phyloP scores from a whole-genome alignment of 352 stramenopile genomes.

The Phytophthora fragariae region DNA sequence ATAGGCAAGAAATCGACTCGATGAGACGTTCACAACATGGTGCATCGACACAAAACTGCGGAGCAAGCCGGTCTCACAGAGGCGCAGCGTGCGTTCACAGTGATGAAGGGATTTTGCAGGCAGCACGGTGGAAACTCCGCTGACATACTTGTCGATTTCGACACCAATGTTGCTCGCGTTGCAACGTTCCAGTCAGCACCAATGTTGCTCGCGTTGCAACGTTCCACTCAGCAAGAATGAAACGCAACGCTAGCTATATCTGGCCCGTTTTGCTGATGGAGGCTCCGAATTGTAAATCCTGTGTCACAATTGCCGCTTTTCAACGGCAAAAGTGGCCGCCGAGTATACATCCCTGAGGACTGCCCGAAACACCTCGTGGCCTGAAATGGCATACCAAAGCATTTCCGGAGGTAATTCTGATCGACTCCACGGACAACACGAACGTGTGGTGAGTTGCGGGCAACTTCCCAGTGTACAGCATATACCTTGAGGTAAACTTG shows the following conservation, averaged over 20 bases:
- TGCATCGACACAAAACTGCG: neutral
- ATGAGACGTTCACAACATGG: slow-evolving; percentile 21
- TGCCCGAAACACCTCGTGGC: too few relatives aligned
- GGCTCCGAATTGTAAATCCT: too few relatives aligned
- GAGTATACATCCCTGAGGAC: too few relatives aligned
- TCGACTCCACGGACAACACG: slow-evolving; percentile 22
- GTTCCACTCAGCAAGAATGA: too few relatives aligned
- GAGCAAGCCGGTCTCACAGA: neutral
- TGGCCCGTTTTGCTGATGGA: too few relatives aligned
- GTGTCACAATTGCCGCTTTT: too few relatives aligned
- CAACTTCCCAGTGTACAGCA: too few relatives aligned
- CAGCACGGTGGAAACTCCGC: slow-evolving; percentile 7
- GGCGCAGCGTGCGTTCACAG: neutral
- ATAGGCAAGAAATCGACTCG: slow-evolving; percentile 5
- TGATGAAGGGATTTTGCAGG: slow-evolving; percentile 8
- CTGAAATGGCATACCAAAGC: neutral
- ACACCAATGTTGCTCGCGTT: neutral
- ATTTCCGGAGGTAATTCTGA: slow-evolving; percentile 11
- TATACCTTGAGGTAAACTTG: too few relatives aligned
- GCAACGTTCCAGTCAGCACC: slow-evolving; percentile 10
- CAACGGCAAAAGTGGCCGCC: too few relatives aligned
- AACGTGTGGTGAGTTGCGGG: neutral
- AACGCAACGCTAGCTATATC: too few relatives aligned
- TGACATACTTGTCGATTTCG: neutral
- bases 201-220: slow-evolving; percentile 4